phyloP scores from a whole-genome alignment of 2,329 filamentous ascomycete genomes.

The Talaromyces sp. region DNA sequence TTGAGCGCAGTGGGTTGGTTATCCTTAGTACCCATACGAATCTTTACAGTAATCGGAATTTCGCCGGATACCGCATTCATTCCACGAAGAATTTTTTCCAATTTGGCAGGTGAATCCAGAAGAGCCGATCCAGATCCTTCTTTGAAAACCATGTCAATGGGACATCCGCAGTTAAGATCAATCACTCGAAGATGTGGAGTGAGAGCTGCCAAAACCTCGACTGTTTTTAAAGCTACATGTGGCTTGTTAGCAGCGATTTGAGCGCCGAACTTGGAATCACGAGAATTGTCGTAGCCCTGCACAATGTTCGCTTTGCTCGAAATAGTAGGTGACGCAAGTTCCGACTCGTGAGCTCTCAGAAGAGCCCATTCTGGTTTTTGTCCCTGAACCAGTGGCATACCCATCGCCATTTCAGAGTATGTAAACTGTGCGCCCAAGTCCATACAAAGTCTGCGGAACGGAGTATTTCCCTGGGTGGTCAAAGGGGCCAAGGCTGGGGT shows the following conservation, averaged over 20 bases:
- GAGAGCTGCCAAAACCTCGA: conserved; percentile 72
- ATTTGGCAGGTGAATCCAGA: conserved; percentile 79
- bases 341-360: conserved; percentile 85
- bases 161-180: conserved; percentile 95
- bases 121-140: conserved; percentile 85
- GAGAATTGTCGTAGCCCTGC: conserved; percentile 73
- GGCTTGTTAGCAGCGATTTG: conserved; percentile 92
- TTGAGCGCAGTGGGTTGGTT: conserved; percentile 74
- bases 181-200: conserved; percentile 84
- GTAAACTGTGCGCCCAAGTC: conserved; percentile 88
- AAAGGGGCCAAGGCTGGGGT: conserved; percentile 91
- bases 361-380: conserved; percentile 91
- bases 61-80: conserved; percentile 94
- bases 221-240: conserved; percentile 83
- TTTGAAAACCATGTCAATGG: conserved; percentile 89
- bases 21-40: conserved; percentile 84
- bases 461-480: conserved; percentile 94
- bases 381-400: conserved; percentile 82
- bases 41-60: conserved; percentile 90
- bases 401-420: conserved; percentile 98
- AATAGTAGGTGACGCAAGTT: conserved; percentile 69
- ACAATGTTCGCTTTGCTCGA: conserved; percentile 54
- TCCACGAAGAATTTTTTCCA: conserved; percentile 90
- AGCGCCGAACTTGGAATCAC: conserved; percentile 82
- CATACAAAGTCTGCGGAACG: conserved; percentile 85